Conservation (phyloP, 2,329 filamentous ascomycete genomes). For the Cryphonectria nitschkei region DNA sequence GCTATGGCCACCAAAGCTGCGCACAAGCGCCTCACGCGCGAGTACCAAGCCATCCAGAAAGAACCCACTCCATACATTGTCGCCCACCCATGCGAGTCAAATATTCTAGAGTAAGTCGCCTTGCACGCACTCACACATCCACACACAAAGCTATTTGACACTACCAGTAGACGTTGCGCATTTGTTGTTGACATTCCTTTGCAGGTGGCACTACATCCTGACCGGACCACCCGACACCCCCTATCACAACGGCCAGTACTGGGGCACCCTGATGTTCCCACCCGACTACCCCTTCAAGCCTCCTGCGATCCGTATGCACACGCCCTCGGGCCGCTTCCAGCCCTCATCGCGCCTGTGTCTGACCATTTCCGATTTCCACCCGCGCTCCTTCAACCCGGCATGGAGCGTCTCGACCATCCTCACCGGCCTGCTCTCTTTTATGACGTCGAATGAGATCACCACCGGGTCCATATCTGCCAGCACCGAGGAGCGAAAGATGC, state of each 20-base stretch:
- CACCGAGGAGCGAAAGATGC: constrained; percentile 74
- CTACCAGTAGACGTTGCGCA: neutral
- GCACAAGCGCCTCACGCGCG: constrained; percentile 53
- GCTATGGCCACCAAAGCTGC: constrained; percentile 30
- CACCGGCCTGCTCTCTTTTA: constrained; percentile 92
- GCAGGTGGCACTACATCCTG: constrained; percentile 90
- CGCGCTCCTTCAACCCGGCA: constrained; percentile 95
- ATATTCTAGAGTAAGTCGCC: constrained; percentile 79
- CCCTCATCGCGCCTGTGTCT: constrained; percentile 90
- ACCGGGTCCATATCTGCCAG: constrained; percentile 84
- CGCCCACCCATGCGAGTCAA: constrained; percentile 86
- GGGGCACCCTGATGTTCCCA: constrained; percentile 95
- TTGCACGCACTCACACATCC: neutral
- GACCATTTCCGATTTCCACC: constrained; percentile 96
- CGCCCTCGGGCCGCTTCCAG: constrained; percentile 92
- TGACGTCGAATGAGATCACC: constrained; percentile 99
- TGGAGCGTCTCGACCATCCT: constrained; percentile 98
- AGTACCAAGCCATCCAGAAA: constrained; percentile 64
- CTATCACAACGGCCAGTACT: constrained; percentile 95
- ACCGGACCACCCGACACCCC: constrained; percentile 93
- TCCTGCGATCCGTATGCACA: constrained; percentile 98
- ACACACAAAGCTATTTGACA: neutral
- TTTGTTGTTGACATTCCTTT: constrained; percentile 14
- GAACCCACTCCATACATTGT: constrained; percentile 88
- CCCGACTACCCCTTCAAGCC: constrained; percentile 97